phyloP scores from a whole-genome alignment of 1,284 basidiomycete species.

The Trametes polyzona region DNA sequence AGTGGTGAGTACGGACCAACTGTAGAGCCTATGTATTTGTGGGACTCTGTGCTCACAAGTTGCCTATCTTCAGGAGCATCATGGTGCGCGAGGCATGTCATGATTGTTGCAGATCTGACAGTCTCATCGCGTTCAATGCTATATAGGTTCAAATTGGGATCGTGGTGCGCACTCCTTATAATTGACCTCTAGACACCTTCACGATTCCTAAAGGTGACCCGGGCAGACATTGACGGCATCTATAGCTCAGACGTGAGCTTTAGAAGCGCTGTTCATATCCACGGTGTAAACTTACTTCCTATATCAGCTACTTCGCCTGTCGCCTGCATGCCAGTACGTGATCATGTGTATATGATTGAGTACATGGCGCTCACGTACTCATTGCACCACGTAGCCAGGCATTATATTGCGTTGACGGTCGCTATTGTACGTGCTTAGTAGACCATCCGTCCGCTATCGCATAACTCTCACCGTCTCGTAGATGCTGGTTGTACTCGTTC shows the following conservation, averaged over 20 bases:
- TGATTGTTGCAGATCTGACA: too few relatives aligned
- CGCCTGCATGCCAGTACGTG: slow-evolving; percentile 15
- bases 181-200: neutral
- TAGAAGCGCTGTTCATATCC: neutral
- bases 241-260: slow-evolving; percentile 15
- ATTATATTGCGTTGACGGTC: neutral
- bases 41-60: neutral
- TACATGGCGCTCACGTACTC: neutral
- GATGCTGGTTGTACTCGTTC: neutral
- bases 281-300: neutral
- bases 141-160: slow-evolving; percentile 18
- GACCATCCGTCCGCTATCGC: too few relatives aligned
- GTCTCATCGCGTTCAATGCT: too few relatives aligned
- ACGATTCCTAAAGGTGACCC: neutral
- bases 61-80: slow-evolving; percentile 9
- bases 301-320: slow-evolving; percentile 13
- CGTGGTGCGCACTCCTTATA: neutral
- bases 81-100: neutral
- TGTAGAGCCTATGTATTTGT: neutral
- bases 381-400: slow-evolving; percentile 2
- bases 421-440: slow-evolving; percentile 7
- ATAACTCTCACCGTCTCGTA: too few relatives aligned
- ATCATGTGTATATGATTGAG: neutral
- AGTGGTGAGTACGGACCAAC: slow-evolving; percentile 1
- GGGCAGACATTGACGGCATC: slow-evolving; percentile 10